phyloP scores from a whole-genome alignment of 78 protist species.

The slime mould (Dictyostelium discoideum) region DNA sequence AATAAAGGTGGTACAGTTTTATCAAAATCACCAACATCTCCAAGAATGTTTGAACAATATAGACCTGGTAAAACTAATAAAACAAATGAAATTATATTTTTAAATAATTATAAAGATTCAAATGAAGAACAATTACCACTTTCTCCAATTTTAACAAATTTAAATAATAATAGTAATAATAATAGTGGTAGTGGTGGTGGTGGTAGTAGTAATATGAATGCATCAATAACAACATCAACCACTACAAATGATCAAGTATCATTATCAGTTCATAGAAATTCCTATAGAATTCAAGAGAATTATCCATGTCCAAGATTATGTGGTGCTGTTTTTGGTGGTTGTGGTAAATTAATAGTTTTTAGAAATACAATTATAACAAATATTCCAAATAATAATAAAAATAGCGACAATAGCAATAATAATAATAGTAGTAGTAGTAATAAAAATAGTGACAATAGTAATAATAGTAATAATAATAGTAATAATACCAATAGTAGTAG shows the following conservation, averaged over 20 bases:
- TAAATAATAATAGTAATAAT: neutral
- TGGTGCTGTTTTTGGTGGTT: slow-evolving; percentile 78
- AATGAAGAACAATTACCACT: slow-evolving; percentile 25
- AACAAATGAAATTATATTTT: slow-evolving; percentile 23
- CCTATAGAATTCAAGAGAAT: neutral
- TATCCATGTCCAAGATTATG: slow-evolving; percentile 76
- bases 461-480: neutral
- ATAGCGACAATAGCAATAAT: neutral
- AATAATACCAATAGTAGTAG: neutral
- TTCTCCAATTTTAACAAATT: slow-evolving; percentile 11
- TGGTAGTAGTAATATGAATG: neutral
- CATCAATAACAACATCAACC: neutral
- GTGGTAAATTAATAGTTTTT: slow-evolving; percentile 16
- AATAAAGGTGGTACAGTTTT: neutral
- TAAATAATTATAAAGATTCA: slow-evolving; percentile 36
- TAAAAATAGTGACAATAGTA: neutral
- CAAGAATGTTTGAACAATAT: slow-evolving; percentile 25
- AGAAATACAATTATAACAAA: slow-evolving; percentile 7
- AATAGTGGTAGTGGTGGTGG: neutral
- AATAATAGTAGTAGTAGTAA: neutral
- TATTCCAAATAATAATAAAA: neutral
- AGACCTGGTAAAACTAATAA: neutral
- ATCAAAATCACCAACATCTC: slow-evolving; percentile 32
- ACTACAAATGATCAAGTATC: neutral
- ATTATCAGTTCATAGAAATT: slow-evolving; percentile 25